Evolutionary conservation across 2,329 filamentous ascomycete species (phyloP), one percentile per base, ranked within the genome.

Genomic region (Ophiostoma sp.): DNA sequence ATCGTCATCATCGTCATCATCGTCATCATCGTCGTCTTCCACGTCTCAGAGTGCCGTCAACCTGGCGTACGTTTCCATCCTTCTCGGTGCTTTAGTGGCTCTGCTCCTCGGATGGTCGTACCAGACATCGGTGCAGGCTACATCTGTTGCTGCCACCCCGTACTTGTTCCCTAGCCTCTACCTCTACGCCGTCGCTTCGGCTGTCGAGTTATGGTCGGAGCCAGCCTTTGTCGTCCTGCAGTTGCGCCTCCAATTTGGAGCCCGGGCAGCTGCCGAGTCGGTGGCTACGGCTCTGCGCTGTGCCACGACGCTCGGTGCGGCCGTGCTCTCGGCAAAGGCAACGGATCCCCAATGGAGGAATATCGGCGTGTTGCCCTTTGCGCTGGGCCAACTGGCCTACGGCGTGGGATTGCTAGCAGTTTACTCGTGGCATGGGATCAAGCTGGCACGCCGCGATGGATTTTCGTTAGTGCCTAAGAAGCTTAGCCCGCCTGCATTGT

Each of bases 151-250:
- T 16, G 72, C 83, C 45, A 89, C 88, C 0, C 87, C 90, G 0
- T 89, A 88, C 73, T 87, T 96, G 69, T 75, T 76, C 41, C 73
- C 78, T 4, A 81, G 84, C 0, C 76, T 89, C 14, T 78, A 80
- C 69, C 73, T 88, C 1, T 89, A 88, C 75, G 84, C 81, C 18
- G 5, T 83, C 4, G 84, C 87, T 0, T 81, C 86, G 45, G 74
- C 88, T 68, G 74, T 96, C 3, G 95, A 99, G 79, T 83, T 99
- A 14, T 78, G 92, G 1, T 88, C 90, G 0, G 95, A 99, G 78
- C 95, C 95, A 0, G 90, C 89, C 67, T 99, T 98, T 77, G 91
- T 93, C 1, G 86, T 96, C 45, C 87, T 94, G 71, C 93, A 97
- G 78, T 89, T 91, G 71, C 87, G 89, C 65, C 85, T 96, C 73